phyloP scores from a whole-genome alignment of 192 early-diverging fungal genomes.

The Coemansia sp. region DNA sequence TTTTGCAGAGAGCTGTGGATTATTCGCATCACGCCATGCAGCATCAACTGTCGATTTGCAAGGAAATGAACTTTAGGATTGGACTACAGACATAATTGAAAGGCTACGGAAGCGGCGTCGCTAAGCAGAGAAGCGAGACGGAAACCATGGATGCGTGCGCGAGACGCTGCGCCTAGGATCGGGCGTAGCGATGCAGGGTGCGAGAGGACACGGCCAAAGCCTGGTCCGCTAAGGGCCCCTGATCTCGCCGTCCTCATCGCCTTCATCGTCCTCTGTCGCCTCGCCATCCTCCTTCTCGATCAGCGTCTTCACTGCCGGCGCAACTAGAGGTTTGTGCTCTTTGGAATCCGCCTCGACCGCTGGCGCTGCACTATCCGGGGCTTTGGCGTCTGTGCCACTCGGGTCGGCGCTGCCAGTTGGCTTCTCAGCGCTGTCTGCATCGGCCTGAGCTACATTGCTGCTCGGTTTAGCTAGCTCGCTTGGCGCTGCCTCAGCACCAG shows the following conservation, averaged over 20 bases:
- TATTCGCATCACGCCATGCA: neutral
- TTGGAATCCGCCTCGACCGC: neutral
- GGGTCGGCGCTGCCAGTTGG: neutral
- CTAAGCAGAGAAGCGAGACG: neutral
- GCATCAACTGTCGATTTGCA: neutral
- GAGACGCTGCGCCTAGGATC: no score
- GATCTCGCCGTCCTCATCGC: constrained; percentile 50
- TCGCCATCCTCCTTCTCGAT: constrained; percentile 42
- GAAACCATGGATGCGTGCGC: no score
- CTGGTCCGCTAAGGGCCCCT: constrained; percentile 6
- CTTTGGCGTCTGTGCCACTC: neutral
- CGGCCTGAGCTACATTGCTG: no score
- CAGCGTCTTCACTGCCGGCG: constrained; percentile 1
- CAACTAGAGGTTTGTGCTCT: neutral
- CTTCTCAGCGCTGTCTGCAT: no score
- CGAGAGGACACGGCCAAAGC: neutral
- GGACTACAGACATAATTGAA: no score
- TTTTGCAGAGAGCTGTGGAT: no score
- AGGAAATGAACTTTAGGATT: neutral
- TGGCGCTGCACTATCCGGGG: neutral
- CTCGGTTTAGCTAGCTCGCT: no score
- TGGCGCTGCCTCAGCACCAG: no score
- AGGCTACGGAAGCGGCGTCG: neutral
- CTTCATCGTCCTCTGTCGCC: constrained; percentile 45
- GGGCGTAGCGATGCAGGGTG: no score